Evolutionary conservation across 306 rosid species (phyloP), one percentile per base, ranked within the genome.

Genomic region (Acacia melanoxylon): DNA sequence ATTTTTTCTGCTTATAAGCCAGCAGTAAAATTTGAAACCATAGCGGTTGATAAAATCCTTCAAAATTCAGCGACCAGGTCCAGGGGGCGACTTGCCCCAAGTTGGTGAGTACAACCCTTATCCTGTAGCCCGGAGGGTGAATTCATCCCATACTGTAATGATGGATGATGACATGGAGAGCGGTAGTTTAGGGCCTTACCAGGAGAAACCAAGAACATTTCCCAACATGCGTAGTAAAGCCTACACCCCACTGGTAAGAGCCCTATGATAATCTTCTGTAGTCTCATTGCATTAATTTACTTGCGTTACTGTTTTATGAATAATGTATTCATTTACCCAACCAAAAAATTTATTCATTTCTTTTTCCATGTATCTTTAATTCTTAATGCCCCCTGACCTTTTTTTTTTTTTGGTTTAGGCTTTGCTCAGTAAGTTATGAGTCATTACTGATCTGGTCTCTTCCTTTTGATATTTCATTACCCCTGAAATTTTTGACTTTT

Each of bases 81-180:
- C 97, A 79, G 97, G 99, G 98, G 99, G 92, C 83, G 93, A 95
- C 84, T 88, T 95, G 93, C 99, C 99, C 97, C 99, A 93, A 85
- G 88, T 78, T 78, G 94, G 88, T 76, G 97, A 94, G 89, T 92
- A 86, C 89, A 88, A 68, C 90, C 88, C 90, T 80, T 90, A 75
- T 89, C 91, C 96, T 77, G 84, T 91, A 58, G 93, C 83, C 2
- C 87, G 96, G 76, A 85, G 97, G 85, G 93, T 84, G 68, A 93
- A 91, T 91, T 92, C 98, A 16, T 40, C 82, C 77, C 94, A 89
- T 77, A 46, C 89, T 4, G 83, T 91, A 16, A 75, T 83, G 87
- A 89, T 95, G 87, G 96, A 86, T 16, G 91, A 86, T 8, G 98
- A 91, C 37, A 74, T 93, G 91, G 99, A 93, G 90, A 75, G 20